phyloP scores from a whole-genome alignment of 352 stramenopile species.

The Pilasporangium apinafurcum region DNA sequence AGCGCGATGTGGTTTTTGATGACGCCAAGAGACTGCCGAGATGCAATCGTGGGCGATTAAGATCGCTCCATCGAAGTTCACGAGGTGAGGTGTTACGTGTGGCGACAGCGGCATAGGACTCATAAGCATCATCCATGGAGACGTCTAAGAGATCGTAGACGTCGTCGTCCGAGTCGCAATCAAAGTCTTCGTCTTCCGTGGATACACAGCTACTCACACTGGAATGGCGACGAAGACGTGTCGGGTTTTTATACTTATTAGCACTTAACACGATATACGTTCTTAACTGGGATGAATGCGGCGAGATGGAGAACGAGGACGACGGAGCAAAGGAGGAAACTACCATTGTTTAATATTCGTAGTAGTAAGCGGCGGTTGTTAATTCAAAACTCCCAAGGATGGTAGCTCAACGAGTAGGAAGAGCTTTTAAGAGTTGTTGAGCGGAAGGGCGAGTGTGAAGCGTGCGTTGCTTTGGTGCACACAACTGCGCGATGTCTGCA shows the following conservation, averaged over 20 bases:
- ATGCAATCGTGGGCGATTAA: constrained; percentile 34
- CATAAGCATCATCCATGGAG: constrained; percentile 59
- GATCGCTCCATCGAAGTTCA: constrained; percentile 63
- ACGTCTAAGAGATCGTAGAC: constrained; percentile 22
- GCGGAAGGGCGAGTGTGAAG: too few relatives aligned
- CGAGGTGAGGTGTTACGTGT: constrained; percentile 30
- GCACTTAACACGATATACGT: constrained; percentile 11
- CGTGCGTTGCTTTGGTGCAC: too few relatives aligned
- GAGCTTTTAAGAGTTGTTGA: too few relatives aligned
- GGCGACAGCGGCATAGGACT: constrained; percentile 67
- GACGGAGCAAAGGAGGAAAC: too few relatives aligned
- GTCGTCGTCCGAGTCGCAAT: constrained; percentile 10
- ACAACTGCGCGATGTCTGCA: too few relatives aligned
- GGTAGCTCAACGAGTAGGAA: too few relatives aligned
- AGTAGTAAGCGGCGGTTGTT: too few relatives aligned
- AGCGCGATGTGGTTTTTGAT: constrained; percentile 16
- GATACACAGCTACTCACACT: constrained; percentile 29
- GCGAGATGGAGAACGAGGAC: too few relatives aligned
- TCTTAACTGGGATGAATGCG: too few relatives aligned
- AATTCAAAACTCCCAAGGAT: too few relatives aligned
- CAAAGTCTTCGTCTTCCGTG: constrained; percentile 23
- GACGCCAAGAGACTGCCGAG: constrained; percentile 16
- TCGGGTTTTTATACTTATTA: too few relatives aligned
- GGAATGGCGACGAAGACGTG: constrained; percentile 15
- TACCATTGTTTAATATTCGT: too few relatives aligned